Percentiles rank a stretch among this genome's conserved stretches.
Evolutionary conservation across 257 asterid genomes (phyloP).

Genomic region (Thymus mandschuricus): DNA sequence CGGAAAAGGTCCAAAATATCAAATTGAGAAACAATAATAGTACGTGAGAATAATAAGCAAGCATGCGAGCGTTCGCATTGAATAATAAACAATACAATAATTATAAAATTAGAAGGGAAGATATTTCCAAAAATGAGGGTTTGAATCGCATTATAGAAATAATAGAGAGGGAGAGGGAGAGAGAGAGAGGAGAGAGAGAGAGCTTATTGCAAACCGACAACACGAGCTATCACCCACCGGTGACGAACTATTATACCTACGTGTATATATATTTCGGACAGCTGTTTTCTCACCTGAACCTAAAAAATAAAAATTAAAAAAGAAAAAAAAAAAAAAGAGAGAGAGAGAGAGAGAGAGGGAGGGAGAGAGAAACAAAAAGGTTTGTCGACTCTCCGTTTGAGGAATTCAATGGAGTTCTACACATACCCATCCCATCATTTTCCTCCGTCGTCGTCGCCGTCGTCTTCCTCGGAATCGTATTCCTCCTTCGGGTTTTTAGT

Average conservation of each 20-base stretch:
- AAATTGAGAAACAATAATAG: too few relatives aligned
- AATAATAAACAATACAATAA: background rate
- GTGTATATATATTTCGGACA: conserved; percentile 22
- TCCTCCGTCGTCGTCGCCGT: conserved; percentile 52
- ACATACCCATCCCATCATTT: conserved; percentile 68
- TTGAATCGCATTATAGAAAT: background rate
- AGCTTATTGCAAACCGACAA: conserved; percentile 26
- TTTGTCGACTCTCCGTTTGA: conserved; percentile 33
- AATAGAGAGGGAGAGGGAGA: background rate
- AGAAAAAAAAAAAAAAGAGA: background rate
- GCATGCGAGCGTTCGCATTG: background rate
- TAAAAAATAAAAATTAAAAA: conserved; percentile 17
- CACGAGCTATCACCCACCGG: conserved; percentile 33
- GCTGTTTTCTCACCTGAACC: conserved; percentile 40
- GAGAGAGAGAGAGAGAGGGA: background rate
- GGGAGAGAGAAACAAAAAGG: background rate
- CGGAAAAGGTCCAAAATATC: too few relatives aligned
- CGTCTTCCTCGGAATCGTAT: conserved; percentile 36
- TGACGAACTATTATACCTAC: background rate
- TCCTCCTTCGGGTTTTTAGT: conserved; percentile 53
- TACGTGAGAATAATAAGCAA: too few relatives aligned
- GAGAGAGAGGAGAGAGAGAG: background rate
- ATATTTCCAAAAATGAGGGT: conserved; percentile 18
- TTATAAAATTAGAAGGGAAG: background rate
- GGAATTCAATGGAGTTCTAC: conserved; percentile 75